Conservation (phyloP, 1,284 basidiomycete genomes). For the Microbotryomycetes sp. region DNA sequence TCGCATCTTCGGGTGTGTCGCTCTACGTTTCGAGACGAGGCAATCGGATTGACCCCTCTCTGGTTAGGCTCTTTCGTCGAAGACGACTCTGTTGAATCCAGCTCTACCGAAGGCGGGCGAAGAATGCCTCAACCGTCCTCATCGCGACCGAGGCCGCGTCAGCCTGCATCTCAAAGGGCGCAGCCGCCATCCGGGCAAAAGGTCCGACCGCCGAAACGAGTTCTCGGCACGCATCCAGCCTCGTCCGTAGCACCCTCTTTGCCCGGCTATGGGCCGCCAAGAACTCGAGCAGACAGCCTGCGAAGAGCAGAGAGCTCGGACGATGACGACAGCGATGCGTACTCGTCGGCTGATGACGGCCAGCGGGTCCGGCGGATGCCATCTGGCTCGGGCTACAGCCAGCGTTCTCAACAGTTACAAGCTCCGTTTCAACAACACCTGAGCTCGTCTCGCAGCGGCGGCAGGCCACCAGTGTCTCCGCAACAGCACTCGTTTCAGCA, state of each 20-base stretch:
- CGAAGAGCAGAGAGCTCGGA: background rate
- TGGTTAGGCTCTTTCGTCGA: conserved; percentile 1
- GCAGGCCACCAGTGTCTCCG: background rate
- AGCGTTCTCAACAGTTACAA: background rate
- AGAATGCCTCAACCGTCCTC: background rate
- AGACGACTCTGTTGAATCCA: background rate
- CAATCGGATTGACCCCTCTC: background rate
- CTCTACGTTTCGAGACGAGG: background rate
- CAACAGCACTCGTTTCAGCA: background rate
- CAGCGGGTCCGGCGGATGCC: background rate
- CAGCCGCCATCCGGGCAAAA: background rate
- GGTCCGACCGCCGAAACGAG: background rate
- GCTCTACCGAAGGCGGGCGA: background rate
- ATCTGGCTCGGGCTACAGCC: background rate
- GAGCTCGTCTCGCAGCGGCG: background rate
- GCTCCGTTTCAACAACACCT: background rate
- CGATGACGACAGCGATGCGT: background rate
- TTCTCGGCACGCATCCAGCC: background rate
- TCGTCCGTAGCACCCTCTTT: conserved; percentile 19
- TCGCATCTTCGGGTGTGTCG: conserved; percentile 31
- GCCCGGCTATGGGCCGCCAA: conserved; percentile 25
- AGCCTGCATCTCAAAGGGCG: background rate
- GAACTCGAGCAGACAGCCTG: conserved; percentile 10
- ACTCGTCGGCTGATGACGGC: background rate
- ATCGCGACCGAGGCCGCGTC: background rate